Base-by-base conservation (phyloP, 805 yeast species). In the Saturnispora mendoncae region DNA sequence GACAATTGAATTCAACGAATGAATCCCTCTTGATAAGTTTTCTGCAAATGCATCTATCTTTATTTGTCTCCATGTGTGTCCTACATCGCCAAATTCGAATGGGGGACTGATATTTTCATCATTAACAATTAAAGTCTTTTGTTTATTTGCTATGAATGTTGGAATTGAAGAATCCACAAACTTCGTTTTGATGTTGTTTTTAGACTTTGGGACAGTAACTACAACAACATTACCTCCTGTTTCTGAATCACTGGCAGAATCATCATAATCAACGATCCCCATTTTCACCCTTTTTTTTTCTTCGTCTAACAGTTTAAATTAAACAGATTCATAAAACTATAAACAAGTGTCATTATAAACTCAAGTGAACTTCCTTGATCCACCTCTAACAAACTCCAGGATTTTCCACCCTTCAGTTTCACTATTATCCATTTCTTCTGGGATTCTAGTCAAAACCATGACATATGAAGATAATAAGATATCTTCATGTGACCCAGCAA, bases 361-460 rank as follows among this genome's bases (percentile, higher is more conserved):
- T n/a, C 59, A 76, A 32, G 79, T 76, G 74, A 82, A 87, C 46
- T 79, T 82, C 66, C 95, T 80, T 29, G 95, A 80, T 33, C 86
- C 90, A 51, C 95, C 96, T 57, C 95, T 80, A 37, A 85, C 96
- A 59, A 90, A 84, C 66, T 90, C 97, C 56, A 90, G 63, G 42
- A 92, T 78, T 68, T 84, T 85, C 98, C 98, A 92, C 26, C 99
- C 99, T 57, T 85, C 95, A 19, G 99, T 92, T 55, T 80, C 88
- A 41, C 75, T 72, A 60, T 92, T 84, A 48, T 80, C 95, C 56
- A 92, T 77, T 46, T 88, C 87, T 62, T 88, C 98, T 3, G 96
- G 87, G 39, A 84, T 69, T 62, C 98, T 78, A 15, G 98, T 87
- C 52, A 92, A 68, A 18, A 90, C 98, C 87, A 92, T 77, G 31